Percentiles rank a stretch among this genome's conserved stretches.
These are phyloP conservation scores for Pseudocercospora vitis DNA, from an alignment of 2,329 filamentous ascomycete genomes.

Conservation along the genomic window DNA sequence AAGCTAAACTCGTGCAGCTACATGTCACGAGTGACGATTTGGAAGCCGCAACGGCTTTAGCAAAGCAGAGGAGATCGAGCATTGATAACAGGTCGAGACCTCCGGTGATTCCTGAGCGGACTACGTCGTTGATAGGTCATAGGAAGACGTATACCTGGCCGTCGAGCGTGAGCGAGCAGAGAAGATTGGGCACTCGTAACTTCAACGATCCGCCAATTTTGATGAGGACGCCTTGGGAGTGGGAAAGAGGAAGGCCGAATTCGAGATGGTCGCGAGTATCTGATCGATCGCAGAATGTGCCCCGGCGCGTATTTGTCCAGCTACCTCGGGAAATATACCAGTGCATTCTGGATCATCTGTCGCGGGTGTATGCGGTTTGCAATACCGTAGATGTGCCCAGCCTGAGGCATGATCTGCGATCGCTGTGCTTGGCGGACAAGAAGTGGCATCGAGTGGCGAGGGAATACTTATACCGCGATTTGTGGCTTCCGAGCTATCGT, in stretches of 20 bases:
- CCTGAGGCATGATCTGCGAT: slow-evolving; percentile 55
- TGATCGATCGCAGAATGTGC: slow-evolving; percentile 24
- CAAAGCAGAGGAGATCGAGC: slow-evolving; percentile 11
- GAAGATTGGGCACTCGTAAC: slow-evolving; percentile 16
- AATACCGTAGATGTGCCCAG: slow-evolving; percentile 52
- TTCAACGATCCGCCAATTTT: slow-evolving; percentile 22
- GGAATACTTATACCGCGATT: slow-evolving; percentile 49
- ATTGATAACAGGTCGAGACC: slow-evolving; percentile 13
- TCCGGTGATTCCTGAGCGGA: slow-evolving; percentile 23
- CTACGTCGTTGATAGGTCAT: slow-evolving; percentile 17
- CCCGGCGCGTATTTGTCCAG: slow-evolving; percentile 44
- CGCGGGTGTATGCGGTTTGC: slow-evolving; percentile 43
- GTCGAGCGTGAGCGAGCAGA: slow-evolving; percentile 7
- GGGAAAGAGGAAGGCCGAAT: slow-evolving; percentile 30
- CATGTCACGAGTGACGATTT: slow-evolving; percentile 31
- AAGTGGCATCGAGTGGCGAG: slow-evolving; percentile 57
- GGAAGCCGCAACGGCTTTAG: too few relatives aligned
- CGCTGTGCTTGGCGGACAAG: slow-evolving; percentile 55
- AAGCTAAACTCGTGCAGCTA: slow-evolving; percentile 27
- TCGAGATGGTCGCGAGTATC: slow-evolving; percentile 23
- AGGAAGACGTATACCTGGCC: slow-evolving; percentile 26
- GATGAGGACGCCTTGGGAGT: slow-evolving; percentile 43
- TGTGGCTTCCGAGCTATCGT: slow-evolving; percentile 34
- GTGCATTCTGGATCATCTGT: slow-evolving; percentile 54
- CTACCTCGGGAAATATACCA: slow-evolving; percentile 57